Base-by-base conservation (phyloP, 306 rosid genomes). In the Lotus japonicus region DNA sequence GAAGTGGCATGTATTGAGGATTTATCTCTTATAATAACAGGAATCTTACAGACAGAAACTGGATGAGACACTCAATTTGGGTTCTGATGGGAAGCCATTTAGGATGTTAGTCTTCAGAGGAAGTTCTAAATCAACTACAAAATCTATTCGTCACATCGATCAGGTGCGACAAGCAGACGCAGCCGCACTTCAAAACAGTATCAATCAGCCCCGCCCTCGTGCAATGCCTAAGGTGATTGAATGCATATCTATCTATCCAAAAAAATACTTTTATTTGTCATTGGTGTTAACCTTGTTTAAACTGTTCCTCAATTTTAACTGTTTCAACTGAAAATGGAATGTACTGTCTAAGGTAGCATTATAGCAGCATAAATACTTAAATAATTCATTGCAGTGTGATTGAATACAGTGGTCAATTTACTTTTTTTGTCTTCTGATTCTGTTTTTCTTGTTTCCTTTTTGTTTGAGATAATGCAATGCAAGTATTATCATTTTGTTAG, bases 41-140 rank as follows among this genome's bases (percentile, higher is more conserved):
- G 95, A 90, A 23, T 33, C 16, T 11, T 90, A 90, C 50, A 72
- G 96, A 53, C 70, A 70, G 80, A 79, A 70, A 75, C 31, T 90
- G 61, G 80, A 80, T 70, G 86, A 84, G 28, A 77, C 87, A 63
- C 75, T 90, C 58, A 74, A 39, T 59, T 67, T 82, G 83, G 82
- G 87, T 75, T 87, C 96, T 4, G 89, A 85, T 54, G 96, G 95
- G 9, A 87, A 73, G 5, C 89, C 95, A 5, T 90, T 90, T 71
- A 81, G 79, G 76, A 87, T 87, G 90, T 66, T 87, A 45, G 96
- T 90, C 49, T 90, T 90, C 14, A 87, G 89, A 75, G 96, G 96
- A 64, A 87, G 95, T 70, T 95, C 95, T 0, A 87, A 84, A 66
- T 84, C 92, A 5, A 82, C 81, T 65, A 56, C 89, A 65, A 85